These are phyloP conservation scores for Hyphopichia fennica DNA, from an alignment of 1,139 yeast genomes.

Conservation along the genomic window DNA sequence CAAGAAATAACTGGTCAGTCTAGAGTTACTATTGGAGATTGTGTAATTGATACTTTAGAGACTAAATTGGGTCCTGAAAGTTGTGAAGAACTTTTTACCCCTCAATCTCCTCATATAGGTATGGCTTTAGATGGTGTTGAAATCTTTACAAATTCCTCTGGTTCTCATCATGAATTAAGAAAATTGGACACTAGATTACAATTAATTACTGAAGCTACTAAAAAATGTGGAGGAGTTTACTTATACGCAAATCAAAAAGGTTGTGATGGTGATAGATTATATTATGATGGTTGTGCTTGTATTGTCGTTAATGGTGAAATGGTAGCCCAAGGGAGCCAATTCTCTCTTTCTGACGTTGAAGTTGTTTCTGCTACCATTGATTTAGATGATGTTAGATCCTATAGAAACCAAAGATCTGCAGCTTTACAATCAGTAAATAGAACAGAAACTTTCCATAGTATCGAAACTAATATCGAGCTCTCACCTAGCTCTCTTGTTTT, in stretches of 20 bases:
- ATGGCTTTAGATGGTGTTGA: slow-evolving; percentile 96
- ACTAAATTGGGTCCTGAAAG: slow-evolving; percentile 94
- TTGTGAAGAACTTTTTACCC: slow-evolving; percentile 96
- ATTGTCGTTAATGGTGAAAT: slow-evolving; percentile 89
- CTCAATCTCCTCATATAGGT: slow-evolving; percentile 89
- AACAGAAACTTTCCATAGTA: slow-evolving; percentile 55
- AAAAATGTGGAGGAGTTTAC: slow-evolving; percentile 95
- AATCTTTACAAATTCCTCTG: slow-evolving; percentile 91
- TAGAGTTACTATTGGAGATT: slow-evolving; percentile 83
- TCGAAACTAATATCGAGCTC: slow-evolving; percentile 61
- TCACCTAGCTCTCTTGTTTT: slow-evolving; percentile 59
- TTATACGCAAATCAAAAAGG: slow-evolving; percentile 94
- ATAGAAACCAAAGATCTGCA: slow-evolving; percentile 75
- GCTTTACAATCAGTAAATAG: slow-evolving; percentile 68
- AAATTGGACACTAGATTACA: slow-evolving; percentile 82
- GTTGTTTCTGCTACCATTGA: slow-evolving; percentile 93
- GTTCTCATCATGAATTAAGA: slow-evolving; percentile 93
- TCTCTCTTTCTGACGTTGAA: slow-evolving; percentile 86
- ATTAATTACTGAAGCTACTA: slow-evolving; percentile 86
- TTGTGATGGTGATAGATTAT: slow-evolving; percentile 95
- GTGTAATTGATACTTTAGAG: slow-evolving; percentile 77
- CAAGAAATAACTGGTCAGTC: slow-evolving; percentile 63
- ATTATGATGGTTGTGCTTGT: slow-evolving; percentile 95
- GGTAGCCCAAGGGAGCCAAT: slow-evolving; percentile 92
- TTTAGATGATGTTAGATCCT: slow-evolving; percentile 83